A percentile compares a stretch with the other conserved stretches of the same genome.
Conservation (phyloP, 108 stramenopile species). For the Parietichytrium sp. region DNA sequence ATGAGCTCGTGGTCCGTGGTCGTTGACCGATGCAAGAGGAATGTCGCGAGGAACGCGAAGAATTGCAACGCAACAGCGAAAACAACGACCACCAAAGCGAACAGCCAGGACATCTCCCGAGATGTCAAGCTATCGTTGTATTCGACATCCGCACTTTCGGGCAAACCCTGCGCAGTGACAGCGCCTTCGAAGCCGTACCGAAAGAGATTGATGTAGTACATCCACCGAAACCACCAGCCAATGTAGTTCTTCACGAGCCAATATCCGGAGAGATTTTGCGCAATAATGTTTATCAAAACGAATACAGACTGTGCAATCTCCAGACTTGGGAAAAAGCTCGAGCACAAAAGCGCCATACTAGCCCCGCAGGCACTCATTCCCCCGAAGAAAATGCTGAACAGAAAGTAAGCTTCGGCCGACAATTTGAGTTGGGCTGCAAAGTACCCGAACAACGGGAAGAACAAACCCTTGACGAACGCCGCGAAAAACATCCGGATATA, state of each 20-base stretch:
- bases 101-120: background rate
- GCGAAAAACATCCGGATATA: slow-evolving; percentile 31
- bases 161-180: background rate
- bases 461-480: background rate
- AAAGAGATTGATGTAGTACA: slow-evolving; percentile 32
- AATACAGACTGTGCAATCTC: slow-evolving; percentile 6
- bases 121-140: background rate
- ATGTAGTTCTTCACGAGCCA: slow-evolving; percentile 5
- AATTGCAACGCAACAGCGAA: slow-evolving; percentile 18
- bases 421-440: background rate
- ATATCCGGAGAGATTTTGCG: slow-evolving; percentile 12
- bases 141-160: too few species aligned
- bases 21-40: background rate
- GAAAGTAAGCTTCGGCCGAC: background rate
- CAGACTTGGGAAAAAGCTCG: slow-evolving; percentile 6
- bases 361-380: slow-evolving; percentile 31
- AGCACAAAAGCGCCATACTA: slow-evolving; percentile 27
- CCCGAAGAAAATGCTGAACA: slow-evolving; percentile 32
- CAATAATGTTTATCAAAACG: slow-evolving; percentile 14
- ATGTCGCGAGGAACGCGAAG: background rate
- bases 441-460: slow-evolving; percentile 2
- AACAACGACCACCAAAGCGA: background rate
- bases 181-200: slow-evolving; percentile 24
- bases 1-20: background rate
- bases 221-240: slow-evolving; percentile 2